These are phyloP conservation scores for Aspergillus proliferans DNA, from an alignment of 2,329 filamentous ascomycete genomes.

Conservation along the genomic window DNA sequence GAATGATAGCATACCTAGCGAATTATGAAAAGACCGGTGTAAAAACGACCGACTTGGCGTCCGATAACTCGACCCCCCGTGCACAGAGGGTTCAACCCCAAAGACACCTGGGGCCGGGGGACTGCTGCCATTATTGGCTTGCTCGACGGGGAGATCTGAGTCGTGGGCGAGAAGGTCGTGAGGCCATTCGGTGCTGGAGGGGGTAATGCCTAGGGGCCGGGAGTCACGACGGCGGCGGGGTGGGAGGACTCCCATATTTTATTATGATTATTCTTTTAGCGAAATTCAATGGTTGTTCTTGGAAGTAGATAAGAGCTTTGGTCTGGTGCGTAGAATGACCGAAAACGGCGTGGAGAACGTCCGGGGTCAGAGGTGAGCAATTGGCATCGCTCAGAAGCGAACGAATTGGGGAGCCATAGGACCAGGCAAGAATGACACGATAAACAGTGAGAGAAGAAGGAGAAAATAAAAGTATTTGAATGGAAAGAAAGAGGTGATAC, in stretches of 20 bases:
- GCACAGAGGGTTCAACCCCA: slow-evolving; percentile 22
- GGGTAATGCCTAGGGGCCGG: slow-evolving; percentile 2
- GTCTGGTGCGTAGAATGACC: not conserved
- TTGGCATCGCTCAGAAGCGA: not conserved
- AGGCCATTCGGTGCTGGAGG: not conserved
- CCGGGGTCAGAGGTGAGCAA: not conserved
- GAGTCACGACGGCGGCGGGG: slow-evolving; percentile 25
- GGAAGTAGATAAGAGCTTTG: not conserved
- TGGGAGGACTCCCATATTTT: slow-evolving; percentile 23
- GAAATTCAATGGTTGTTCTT: not conserved
- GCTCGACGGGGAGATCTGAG: slow-evolving; percentile 18
- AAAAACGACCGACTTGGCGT: slow-evolving; percentile 42
- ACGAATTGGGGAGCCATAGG: not conserved
- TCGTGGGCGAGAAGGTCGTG: slow-evolving; percentile 7
- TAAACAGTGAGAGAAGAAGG: not conserved
- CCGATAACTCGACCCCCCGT: slow-evolving; percentile 26
- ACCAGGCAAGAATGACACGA: not conserved
- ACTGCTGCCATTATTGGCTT: slow-evolving; percentile 20
- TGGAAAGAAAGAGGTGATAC: not conserved
- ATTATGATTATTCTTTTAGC: not conserved
- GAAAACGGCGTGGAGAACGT: not conserved
- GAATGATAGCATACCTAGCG: slow-evolving; percentile 27
- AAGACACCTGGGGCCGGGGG: slow-evolving; percentile 20
- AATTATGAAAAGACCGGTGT: slow-evolving; percentile 39
- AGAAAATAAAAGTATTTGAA: not conserved